A percentile compares a stretch with the other conserved stretches of the same genome.
Conservation (phyloP, 441 rosid species). For the Brassica balearica region DNA sequence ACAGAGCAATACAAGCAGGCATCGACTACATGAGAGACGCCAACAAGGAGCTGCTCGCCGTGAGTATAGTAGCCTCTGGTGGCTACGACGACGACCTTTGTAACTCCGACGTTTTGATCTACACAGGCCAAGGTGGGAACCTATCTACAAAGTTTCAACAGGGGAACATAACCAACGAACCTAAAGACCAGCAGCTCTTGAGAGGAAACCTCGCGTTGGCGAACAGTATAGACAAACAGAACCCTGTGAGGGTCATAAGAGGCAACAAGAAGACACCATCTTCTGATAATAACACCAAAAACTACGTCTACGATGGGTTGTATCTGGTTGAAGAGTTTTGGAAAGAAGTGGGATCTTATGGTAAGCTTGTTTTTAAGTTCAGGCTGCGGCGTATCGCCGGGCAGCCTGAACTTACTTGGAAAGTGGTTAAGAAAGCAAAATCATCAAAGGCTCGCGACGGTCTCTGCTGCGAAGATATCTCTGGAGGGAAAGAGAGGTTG, state of each 20-base stretch:
- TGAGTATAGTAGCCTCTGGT: slow-evolving; percentile 78
- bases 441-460: slow-evolving; percentile 58
- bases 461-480: slow-evolving; percentile 45
- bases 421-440: slow-evolving; percentile 59
- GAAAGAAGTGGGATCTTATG: slow-evolving; percentile 64
- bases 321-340: slow-evolving; percentile 64
- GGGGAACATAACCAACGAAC: slow-evolving; percentile 49
- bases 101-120: slow-evolving; percentile 66
- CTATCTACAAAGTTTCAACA: slow-evolving; percentile 5
- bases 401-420: slow-evolving; percentile 86
- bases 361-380: slow-evolving; percentile 74
- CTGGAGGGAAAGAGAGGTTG: slow-evolving; percentile 64
- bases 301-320: slow-evolving; percentile 73
- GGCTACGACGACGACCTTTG: slow-evolving; percentile 71
- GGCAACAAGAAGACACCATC: slow-evolving; percentile 48
- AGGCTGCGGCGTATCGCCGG: slow-evolving; percentile 61
- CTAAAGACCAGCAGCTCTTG: slow-evolving; percentile 75
- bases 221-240: slow-evolving; percentile 56
- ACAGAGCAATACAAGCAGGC: slow-evolving; percentile 67
- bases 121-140: slow-evolving; percentile 85
- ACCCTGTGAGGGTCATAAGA: slow-evolving; percentile 79
- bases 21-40: slow-evolving; percentile 65
- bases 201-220: slow-evolving; percentile 73
- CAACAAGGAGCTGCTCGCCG: slow-evolving; percentile 45
- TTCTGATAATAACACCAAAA: slow-evolving; percentile 43